Evolutionary conservation across 2,329 filamentous ascomycete species (phyloP).

Genomic region (Rhinocladiella mackenziei): DNA sequence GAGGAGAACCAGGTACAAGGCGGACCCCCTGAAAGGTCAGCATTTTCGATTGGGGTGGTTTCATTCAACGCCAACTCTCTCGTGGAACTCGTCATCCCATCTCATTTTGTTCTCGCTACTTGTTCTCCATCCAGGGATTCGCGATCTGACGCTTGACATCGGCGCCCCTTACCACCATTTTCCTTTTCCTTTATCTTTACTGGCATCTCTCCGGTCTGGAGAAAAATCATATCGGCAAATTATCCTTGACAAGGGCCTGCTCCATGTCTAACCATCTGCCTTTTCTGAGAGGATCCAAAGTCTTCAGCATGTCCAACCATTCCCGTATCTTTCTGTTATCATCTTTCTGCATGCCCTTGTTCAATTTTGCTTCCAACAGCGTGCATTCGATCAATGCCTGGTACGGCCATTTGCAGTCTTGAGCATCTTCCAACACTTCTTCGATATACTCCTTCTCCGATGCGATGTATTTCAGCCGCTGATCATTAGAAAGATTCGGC

Average conservation of each 20-base stretch:
- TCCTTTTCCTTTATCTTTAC: too few species aligned
- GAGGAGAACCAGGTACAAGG: too few species aligned
- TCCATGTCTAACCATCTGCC: slow-evolving; percentile 73
- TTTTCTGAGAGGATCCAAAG: slow-evolving; percentile 68
- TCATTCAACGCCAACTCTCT: too few species aligned
- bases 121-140: background rate
- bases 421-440: slow-evolving; percentile 61
- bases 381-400: slow-evolving; percentile 77
- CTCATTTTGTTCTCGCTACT: background rate
- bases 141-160: too few species aligned
- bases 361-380: slow-evolving; percentile 50
- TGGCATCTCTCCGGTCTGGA: background rate
- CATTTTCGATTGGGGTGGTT: too few species aligned
- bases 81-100: background rate
- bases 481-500: slow-evolving; percentile 56
- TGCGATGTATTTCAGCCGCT: slow-evolving; percentile 63
- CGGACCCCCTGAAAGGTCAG: too few species aligned
- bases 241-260: slow-evolving; percentile 28
- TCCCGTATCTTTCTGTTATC: slow-evolving; percentile 44
- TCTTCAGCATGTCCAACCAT: slow-evolving; percentile 64
- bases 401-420: slow-evolving; percentile 83
- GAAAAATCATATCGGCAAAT: background rate
- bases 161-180: too few species aligned
- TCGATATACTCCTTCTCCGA: slow-evolving; percentile 71
- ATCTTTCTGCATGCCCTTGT: slow-evolving; percentile 41